These are phyloP conservation scores for Lanmaoa pseudosensibilis DNA, from an alignment of 768 basidiomycete genomes.

Conservation along the genomic window DNA sequence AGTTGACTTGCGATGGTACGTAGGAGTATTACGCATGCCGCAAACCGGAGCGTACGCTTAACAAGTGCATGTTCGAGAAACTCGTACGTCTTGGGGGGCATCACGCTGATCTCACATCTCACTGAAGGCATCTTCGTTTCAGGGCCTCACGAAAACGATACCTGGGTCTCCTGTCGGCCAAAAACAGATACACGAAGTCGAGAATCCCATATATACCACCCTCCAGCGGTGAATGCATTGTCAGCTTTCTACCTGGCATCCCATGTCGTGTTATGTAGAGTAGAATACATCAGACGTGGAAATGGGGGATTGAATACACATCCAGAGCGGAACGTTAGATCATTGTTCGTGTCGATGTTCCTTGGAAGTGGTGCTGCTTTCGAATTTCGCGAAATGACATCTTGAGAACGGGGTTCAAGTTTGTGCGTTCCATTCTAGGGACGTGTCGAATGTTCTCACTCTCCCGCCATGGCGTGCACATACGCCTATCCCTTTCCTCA, in stretches of 20 bases:
- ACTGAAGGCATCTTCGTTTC: slow-evolving; percentile 1
- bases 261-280: slow-evolving; percentile 19
- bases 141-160: slow-evolving; percentile 91
- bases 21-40: slow-evolving; percentile 91
- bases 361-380: not conserved
- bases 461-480: slow-evolving; percentile 32
- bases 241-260: not conserved
- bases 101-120: not conserved
- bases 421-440: not conserved
- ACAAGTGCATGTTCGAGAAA: slow-evolving; percentile 95
- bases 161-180: slow-evolving; percentile 84
- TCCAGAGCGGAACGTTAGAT: not conserved
- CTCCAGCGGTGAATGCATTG: slow-evolving; percentile 69
- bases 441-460: slow-evolving; percentile 29
- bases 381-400: not conserved
- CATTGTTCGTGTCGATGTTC: not conserved
- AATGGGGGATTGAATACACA: not conserved
- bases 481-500: slow-evolving; percentile 10
- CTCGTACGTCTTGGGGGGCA: slow-evolving; percentile 56
- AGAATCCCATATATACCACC: slow-evolving; percentile 77
- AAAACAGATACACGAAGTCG: slow-evolving; percentile 84
- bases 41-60: slow-evolving; percentile 82
- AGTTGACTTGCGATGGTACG: not conserved
- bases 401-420: not conserved
- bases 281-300: slow-evolving; percentile 13